Evolutionary conservation across 1,284 basidiomycete species (phyloP), one percentile per base, ranked within the genome.

Genomic region (Sphagnurus paluster): DNA sequence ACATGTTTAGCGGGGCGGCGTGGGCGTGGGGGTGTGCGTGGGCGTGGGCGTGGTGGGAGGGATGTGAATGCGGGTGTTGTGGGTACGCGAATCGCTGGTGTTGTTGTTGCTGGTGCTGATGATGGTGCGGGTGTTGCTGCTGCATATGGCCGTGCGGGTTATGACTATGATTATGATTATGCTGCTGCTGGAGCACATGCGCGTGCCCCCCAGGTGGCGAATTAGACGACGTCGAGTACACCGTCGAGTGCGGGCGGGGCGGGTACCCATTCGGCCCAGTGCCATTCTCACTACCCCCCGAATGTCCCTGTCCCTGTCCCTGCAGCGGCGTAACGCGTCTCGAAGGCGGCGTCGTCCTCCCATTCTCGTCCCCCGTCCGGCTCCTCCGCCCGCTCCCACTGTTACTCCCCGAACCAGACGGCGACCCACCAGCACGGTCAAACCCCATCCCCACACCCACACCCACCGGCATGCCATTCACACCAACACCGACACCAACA

Each of bases 241-340:
- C 25, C 23, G 48, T 47, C 6, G 51, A 53, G 4, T 49, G 44
- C 0, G 45, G 45, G 4, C 48, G 51, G 0, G 44, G 50, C 1
- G 43, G 33, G 20, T 42, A 23, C 28, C 25, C 33, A 47, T 41
- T 36, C 24, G n/a, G 11, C 39, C 29, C 29, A 10, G 23, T 37
- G 11, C 35, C 23, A 20, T 30, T 30, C 13, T 7, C 11, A 13
- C 6, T 14, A 9, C 39, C n/a, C n/a, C n/a, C n/a, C n/a, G n/a
- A 34, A 13, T 32, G 23, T 8, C 11, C 24, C n/a, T 17, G 11
- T 5, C 16, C 28, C 10, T n/a, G 3, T 13, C 23, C 37, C 16
- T 50, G 32, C n/a, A 21, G 28, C 14, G 49, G 49, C n/a, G 49
- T 50, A 5, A 50, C 37, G 4, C 45, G 17, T 13, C 49, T 33